Conservation (phyloP, 805 yeast species). For the Metschnikowia lachancei region DNA sequence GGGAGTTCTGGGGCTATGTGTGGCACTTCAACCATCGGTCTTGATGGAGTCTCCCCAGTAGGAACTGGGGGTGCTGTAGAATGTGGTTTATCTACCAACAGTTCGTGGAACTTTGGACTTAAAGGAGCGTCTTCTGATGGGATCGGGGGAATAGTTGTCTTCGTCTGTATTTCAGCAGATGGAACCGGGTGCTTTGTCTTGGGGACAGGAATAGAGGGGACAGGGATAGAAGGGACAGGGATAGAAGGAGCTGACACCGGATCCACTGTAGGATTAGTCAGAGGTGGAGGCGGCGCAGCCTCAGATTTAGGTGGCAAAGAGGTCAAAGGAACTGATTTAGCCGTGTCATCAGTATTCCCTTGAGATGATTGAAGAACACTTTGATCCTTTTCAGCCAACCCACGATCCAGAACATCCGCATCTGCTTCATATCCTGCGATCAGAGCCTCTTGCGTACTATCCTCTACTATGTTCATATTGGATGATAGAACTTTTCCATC, state of each 20-base stretch:
- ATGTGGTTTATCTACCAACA: conserved; percentile 4
- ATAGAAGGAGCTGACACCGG: conserved; percentile 18
- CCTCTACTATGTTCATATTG: conserved; percentile 7
- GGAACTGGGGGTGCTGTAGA: conserved; percentile 13
- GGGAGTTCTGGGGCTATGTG: conserved; percentile 9
- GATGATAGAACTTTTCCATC: neutral
- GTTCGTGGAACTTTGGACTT: conserved; percentile 3
- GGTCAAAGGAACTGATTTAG: neutral
- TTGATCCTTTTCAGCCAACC: conserved; percentile 4
- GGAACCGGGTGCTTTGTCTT: neutral
- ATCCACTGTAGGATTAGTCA: neutral
- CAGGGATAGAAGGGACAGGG: too few relatives aligned
- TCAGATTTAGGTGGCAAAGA: neutral
- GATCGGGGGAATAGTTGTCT: conserved; percentile 15
- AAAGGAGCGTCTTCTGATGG: conserved; percentile 15
- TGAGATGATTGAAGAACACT: neutral
- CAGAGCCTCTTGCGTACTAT: conserved; percentile 19
- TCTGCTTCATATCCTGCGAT: conserved; percentile 73
- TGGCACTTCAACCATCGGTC: neutral
- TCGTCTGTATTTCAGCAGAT: conserved; percentile 14
- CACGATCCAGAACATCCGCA: conserved; percentile 43
- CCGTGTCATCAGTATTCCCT: neutral
- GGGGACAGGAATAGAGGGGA: conserved; percentile 3
- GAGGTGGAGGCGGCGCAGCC: conserved; percentile 12
- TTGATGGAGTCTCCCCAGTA: conserved; percentile 6